A percentile compares a stretch with the other conserved stretches of the same genome.
Conservation (phyloP, 2,329 filamentous ascomycete genomes). For the Phialophora verrucosa region DNA sequence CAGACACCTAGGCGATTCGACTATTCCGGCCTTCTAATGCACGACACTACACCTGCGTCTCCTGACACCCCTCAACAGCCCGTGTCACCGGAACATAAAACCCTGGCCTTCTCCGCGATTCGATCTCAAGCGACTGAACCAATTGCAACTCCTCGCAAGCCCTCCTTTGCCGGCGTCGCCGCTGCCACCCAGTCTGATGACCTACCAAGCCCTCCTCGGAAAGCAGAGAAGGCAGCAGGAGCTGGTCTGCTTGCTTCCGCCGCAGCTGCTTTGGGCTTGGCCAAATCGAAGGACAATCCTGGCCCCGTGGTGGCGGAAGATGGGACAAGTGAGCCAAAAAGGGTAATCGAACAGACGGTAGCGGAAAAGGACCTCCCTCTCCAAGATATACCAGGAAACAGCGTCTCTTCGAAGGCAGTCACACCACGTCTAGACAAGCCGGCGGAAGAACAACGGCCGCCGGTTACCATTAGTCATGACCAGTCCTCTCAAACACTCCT, state of each 20-base stretch:
- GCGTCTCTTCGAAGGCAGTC: conserved; percentile 42
- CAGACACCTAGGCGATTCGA: conserved; percentile 32
- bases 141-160: conserved; percentile 36
- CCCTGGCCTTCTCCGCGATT: conserved; percentile 44
- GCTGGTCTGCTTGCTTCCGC: conserved; percentile 36
- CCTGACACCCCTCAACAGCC: conserved; percentile 24
- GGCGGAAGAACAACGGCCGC: conserved; percentile 16
- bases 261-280: conserved; percentile 35
- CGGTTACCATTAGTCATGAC: conserved; percentile 62
- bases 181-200: conserved; percentile 37
- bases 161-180: conserved; percentile 44
- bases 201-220: conserved; percentile 45
- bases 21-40: conserved; percentile 43
- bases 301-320: conserved; percentile 67
- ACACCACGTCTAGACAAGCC: background rate
- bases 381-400: conserved; percentile 68
- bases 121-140: conserved; percentile 43
- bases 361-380: conserved; percentile 54
- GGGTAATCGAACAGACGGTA: conserved; percentile 46
- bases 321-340: conserved; percentile 63
- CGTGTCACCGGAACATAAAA: conserved; percentile 29
- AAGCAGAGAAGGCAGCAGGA: conserved; percentile 42
- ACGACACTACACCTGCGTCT: conserved; percentile 33
- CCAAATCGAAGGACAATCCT: conserved; percentile 42
- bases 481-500: conserved; percentile 81